Evolutionary conservation across 139 green algal species (phyloP).

Genomic region (Chloropicon primus): DNA sequence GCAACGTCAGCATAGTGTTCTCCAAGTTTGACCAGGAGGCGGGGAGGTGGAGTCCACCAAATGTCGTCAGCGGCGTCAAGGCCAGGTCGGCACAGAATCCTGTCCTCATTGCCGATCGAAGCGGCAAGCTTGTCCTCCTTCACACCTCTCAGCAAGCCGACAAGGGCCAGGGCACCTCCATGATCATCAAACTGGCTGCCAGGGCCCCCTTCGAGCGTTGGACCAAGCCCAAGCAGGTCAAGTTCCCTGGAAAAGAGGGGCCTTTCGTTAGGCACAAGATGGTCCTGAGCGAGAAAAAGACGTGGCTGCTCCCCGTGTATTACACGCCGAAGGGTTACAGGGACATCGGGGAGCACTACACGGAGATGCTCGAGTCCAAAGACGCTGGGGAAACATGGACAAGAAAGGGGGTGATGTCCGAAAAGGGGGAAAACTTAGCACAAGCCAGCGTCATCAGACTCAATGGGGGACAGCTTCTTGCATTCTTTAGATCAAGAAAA

Average conservation of each 20-base stretch:
- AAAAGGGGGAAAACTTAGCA: neutral
- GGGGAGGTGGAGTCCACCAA: neutral
- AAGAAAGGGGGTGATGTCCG: neutral
- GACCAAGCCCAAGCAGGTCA: neutral
- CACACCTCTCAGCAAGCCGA: neutral
- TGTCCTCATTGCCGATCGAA: neutral
- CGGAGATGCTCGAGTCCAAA: neutral
- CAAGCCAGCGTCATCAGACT: neutral
- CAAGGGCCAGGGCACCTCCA: neutral
- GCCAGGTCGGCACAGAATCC: neutral
- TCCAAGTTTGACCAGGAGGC: neutral
- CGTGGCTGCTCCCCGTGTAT: slow-evolving; percentile 11
- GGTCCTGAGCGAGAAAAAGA: neutral
- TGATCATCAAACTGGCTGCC: neutral
- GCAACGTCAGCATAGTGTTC: neutral
- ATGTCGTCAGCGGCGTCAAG: neutral
- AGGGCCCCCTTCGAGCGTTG: neutral
- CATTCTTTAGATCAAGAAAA: neutral
- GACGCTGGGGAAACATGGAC: neutral
- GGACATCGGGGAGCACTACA: neutral
- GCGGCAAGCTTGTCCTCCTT: neutral
- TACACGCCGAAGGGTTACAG: slow-evolving; percentile 7
- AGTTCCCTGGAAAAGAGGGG: neutral
- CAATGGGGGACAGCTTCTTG: neutral
- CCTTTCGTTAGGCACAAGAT: neutral